Evolutionary conservation across 345 rosid species (phyloP), one percentile per base, ranked within the genome.

Genomic region (Mercurialis annua): DNA sequence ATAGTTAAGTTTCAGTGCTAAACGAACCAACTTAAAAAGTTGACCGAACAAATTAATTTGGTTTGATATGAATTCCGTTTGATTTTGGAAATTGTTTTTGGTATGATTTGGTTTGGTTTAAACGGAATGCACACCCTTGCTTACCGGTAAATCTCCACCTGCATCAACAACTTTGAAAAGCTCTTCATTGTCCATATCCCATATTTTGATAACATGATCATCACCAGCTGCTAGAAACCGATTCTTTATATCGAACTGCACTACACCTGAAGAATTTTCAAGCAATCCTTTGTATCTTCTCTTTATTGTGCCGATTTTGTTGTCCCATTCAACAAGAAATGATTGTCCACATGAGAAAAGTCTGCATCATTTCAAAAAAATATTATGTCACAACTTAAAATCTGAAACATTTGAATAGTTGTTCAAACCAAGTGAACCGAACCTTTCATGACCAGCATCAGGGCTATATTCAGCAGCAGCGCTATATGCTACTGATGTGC

Each of bases 381-480:
- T 1, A 21, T 43, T 33, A 6, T 38, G 54, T 26, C 59, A 55
- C 54, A 54, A 26, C 15, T 26, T 20, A 64, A 34, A 38, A 72
- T 16, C 17, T 53, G 38, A 42, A 56, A 62, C 33, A 26, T 52
- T 48, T 48, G 24, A 59, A 68, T 47, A 48, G 62, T 27, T 16
- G 21, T 24, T 62, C n/a, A 65, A 29, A 55, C 9, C 16, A n/a
- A 60, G 64, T 9, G 54, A 60, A 34, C 15, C 52, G 50, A 60
- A 70, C 97, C 98, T 86, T 76, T 81, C 86, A 46, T 92, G 89
- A 62, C 86, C 94, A 52, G 92, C 92, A 78, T n/a, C n/a, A n/a
- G n/a, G n/a, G n/a, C n/a, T n/a, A n/a, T n/a, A n/a, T n/a, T n/a
- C n/a, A n/a, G n/a, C n/a, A n/a, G 5, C 96, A 55, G 91, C 92